Percentiles rank a stretch among this genome's conserved stretches.
These are phyloP conservation scores for Kazachstania psychrophila DNA, from an alignment of 805 yeast species.

Conservation along the genomic window DNA sequence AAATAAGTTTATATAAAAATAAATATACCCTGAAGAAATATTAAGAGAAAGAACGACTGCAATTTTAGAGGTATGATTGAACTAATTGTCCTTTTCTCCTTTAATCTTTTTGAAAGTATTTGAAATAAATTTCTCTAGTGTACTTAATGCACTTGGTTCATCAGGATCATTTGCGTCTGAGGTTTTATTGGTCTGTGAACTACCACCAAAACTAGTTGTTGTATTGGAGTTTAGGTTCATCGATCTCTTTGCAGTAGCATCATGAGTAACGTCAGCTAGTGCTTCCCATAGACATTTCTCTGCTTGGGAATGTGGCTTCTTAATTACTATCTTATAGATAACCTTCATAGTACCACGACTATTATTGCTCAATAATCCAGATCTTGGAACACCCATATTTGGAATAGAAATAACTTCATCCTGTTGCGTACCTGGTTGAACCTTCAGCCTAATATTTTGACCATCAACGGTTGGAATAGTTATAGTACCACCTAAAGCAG, in stretches of 20 bases:
- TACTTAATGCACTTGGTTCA: constrained; percentile 34
- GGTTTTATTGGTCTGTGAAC: background rate
- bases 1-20: background rate
- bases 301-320: constrained; percentile 69
- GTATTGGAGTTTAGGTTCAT: background rate
- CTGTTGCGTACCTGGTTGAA: constrained; percentile 75
- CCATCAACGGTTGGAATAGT: constrained; percentile 90
- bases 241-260: constrained; percentile 64
- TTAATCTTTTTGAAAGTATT: constrained; percentile 46
- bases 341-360: constrained; percentile 77
- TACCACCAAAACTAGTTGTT: background rate
- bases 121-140: constrained; percentile 50
- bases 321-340: constrained; percentile 56
- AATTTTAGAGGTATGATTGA: too few species aligned
- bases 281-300: constrained; percentile 89
- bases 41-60: background rate
- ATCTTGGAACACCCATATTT: constrained; percentile 75
- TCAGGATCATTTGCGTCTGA: constrained; percentile 16
- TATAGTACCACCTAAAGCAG: constrained; percentile 87
- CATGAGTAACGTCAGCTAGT: constrained; percentile 83
- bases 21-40: background rate
- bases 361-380: constrained; percentile 10
- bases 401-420: constrained; percentile 70
- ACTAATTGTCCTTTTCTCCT: constrained; percentile 25
- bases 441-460: constrained; percentile 60